Evolutionary conservation across 2,329 filamentous ascomycete species (phyloP), one percentile per base, ranked within the genome.

Genomic region (Neurospora crassa): DNA sequence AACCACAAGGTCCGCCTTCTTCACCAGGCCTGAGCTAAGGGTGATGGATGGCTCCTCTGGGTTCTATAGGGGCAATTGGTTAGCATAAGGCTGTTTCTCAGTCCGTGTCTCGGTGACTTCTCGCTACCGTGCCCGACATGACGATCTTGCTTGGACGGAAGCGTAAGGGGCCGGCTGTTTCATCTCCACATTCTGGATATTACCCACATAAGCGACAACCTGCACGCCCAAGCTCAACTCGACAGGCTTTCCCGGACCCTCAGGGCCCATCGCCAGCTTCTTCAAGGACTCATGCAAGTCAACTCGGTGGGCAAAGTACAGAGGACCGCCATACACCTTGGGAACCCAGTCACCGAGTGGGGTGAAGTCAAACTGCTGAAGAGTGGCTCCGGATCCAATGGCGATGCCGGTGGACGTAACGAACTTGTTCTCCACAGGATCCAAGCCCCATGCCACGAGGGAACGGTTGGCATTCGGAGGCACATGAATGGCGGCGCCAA

Each of bases 401-500:
- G 74, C 74, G 67, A 77, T 74, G 20, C 73, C 70, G 11, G 72
- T 72, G 2, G 77, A 74, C 34, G 70, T 70, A 67, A 80, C 78
- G 70, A 79, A 79, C 20, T 76, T 74, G 67, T 75, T 77, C 0
- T 70, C 72, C 20, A 71, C 73, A 1, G 79, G 77, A 41, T 81
- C 77, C 12, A 83, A 74, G 1, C 81, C 81, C 79, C 80, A 81
- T 1, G 76, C 77, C 1, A 75, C 72, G 11, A 83, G 77, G 41
- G 80, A 77, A 5, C 80, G 78, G 4, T 77, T 73, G 5, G 79
- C 80, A 69, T 83, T 83, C 6, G 81, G 81, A 0, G 80, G 77
- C 2, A 83, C 76, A 43, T 79, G 78, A 47, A 83, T 79, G 63
- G 81, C 81, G 7, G 80, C 81, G 53, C 81, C 81, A 29, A 80